A percentile compares a stretch with the other conserved stretches of the same genome.
Conservation (phyloP, 129 eudicot species). For the Calendula officinalis region DNA sequence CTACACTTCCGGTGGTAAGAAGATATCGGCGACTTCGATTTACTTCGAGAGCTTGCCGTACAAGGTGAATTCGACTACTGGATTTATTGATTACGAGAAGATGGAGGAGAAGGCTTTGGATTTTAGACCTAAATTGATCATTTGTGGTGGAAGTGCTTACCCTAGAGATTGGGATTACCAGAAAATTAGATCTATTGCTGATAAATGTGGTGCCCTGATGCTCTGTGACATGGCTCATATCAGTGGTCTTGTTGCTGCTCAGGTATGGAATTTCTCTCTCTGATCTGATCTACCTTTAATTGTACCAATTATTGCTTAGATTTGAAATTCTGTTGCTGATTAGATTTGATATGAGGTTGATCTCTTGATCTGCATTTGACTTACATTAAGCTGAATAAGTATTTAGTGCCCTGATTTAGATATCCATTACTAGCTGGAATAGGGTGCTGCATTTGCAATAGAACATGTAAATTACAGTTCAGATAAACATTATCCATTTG, state of each 20-base stretch:
- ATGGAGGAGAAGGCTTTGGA: constrained; percentile 96
- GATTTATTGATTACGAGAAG: constrained; percentile 82
- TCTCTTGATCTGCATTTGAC: constrained; percentile 13
- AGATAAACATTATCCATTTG: constrained; percentile 7
- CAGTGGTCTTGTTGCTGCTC: constrained; percentile 99
- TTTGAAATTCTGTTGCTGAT: background rate
- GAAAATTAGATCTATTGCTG: constrained; percentile 69
- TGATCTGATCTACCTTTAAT: background rate
- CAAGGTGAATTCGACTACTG: constrained; percentile 76
- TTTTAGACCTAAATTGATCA: constrained; percentile 92
- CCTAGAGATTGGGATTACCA: constrained; percentile 98
- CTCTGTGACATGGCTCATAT: constrained; percentile 98
- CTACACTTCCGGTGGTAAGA: constrained; percentile 82
- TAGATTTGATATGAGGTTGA: background rate
- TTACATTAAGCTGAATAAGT: background rate
- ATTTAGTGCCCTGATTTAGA: background rate
- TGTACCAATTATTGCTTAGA: background rate
- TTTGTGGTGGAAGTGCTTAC: constrained; percentile 96
- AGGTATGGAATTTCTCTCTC: constrained; percentile 43
- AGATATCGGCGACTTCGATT: constrained; percentile 86
- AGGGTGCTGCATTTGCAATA: constrained; percentile 1
- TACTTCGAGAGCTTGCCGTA: constrained; percentile 98
- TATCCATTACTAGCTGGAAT: background rate
- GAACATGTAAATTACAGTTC: background rate
- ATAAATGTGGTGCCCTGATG: constrained; percentile 82